Conservation (phyloP, 2,329 filamentous ascomycete species). For the Talaromyces pinophilus region DNA sequence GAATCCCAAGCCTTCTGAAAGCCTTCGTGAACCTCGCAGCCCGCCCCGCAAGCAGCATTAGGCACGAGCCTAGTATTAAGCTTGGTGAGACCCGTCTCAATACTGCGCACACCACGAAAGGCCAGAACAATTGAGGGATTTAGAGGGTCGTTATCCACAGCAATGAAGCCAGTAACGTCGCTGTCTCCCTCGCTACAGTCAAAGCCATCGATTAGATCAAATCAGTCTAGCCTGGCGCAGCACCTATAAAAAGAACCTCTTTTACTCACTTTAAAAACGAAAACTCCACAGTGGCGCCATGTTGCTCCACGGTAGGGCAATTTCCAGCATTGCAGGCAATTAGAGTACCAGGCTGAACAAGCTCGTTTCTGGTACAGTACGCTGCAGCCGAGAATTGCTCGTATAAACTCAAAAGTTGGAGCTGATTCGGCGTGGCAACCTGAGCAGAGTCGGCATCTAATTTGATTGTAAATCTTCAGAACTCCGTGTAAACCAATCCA, state of each 20-base stretch:
- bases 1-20: constrained; percentile 50
- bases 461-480: background rate
- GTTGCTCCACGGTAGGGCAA: constrained; percentile 52
- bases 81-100: constrained; percentile 35
- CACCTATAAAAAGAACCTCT: background rate
- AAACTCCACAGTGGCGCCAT: constrained; percentile 47
- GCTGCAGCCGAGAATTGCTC: constrained; percentile 56
- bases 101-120: constrained; percentile 37
- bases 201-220: background rate
- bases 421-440: constrained; percentile 39
- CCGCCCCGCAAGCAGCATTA: constrained; percentile 40
- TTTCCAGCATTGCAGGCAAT: constrained; percentile 49
- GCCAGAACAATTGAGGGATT: constrained; percentile 40
- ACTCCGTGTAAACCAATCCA: background rate
- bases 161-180: constrained; percentile 52
- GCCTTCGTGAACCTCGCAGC: constrained; percentile 45
- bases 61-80: constrained; percentile 30
- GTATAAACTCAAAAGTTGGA: constrained; percentile 49
- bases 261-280: constrained; percentile 53
- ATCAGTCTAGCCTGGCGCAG: background rate
- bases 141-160: constrained; percentile 42
- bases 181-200: constrained; percentile 20
- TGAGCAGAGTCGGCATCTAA: constrained; percentile 29
- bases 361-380: constrained; percentile 54
- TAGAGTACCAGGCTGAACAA: constrained; percentile 43